Conservation (phyloP, 345 rosid species). For the Salix purpurea region DNA sequence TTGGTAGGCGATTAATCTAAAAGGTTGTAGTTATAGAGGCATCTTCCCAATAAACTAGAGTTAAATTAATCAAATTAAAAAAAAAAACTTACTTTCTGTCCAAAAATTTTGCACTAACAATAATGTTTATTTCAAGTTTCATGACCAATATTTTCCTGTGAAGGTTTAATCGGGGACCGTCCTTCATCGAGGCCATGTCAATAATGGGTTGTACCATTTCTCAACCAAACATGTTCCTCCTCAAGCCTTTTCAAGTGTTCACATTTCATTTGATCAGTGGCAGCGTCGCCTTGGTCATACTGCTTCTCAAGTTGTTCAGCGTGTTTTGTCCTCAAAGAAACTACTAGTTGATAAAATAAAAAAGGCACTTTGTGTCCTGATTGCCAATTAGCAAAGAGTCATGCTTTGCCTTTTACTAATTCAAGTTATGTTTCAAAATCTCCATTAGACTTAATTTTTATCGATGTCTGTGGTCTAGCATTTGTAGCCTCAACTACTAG, state of each 20-base stretch:
- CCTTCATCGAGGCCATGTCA: background rate
- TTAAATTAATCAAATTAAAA: too few relatives aligned
- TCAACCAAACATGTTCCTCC: background rate
- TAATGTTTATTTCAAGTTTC: background rate
- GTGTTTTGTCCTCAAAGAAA: background rate
- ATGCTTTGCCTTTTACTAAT: background rate
- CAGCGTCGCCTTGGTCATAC: background rate
- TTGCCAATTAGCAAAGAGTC: background rate
- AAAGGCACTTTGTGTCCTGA: too few relatives aligned
- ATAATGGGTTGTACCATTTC: background rate
- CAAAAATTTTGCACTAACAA: too few relatives aligned
- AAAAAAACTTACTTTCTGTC: too few relatives aligned
- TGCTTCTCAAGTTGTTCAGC: background rate
- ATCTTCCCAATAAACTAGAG: too few relatives aligned
- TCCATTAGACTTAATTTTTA: too few relatives aligned
- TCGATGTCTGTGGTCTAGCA: background rate
- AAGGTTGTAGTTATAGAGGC: too few relatives aligned
- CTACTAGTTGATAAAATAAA: too few relatives aligned
- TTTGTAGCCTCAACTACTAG: background rate
- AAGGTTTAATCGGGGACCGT: background rate
- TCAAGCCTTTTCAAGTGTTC: background rate
- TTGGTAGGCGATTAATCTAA: background rate
- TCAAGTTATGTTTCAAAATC: background rate
- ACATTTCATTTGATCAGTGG: background rate
- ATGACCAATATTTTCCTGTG: background rate